Percentiles rank a stretch among this genome's conserved stretches.
phyloP scores from a whole-genome alignment of 1,139 yeast species.

The Suhomyces choctaworum region DNA sequence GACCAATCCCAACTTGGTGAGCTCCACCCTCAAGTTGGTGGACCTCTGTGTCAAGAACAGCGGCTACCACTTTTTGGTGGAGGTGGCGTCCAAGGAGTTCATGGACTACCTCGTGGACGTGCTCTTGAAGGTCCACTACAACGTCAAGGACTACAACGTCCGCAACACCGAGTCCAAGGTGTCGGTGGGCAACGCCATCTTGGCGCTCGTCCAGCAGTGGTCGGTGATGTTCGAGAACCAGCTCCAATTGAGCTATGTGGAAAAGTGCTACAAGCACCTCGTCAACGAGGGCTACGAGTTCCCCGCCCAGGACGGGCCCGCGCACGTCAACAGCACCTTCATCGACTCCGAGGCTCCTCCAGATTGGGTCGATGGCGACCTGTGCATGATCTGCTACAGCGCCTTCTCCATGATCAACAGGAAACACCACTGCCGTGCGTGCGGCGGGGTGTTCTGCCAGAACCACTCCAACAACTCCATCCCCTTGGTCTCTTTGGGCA shows the following conservation, averaged over 20 bases:
- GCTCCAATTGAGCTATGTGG: constrained; percentile 65
- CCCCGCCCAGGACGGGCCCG: constrained; percentile 49
- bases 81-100: constrained; percentile 82
- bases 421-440: constrained; percentile 94
- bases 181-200: constrained; percentile 59
- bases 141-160: constrained; percentile 30
- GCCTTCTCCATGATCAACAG: constrained; percentile 80
- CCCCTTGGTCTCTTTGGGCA: constrained; percentile 82
- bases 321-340: constrained; percentile 48
- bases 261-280: constrained; percentile 59
- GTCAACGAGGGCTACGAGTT: constrained; percentile 65
- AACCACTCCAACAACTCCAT: constrained; percentile 71
- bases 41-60: constrained; percentile 93
- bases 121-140: constrained; percentile 40
- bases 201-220: constrained; percentile 76
- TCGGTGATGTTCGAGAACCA: constrained; percentile 70
- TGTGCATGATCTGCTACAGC: constrained; percentile 90
- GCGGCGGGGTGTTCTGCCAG: constrained; percentile 94
- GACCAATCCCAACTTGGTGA: constrained; percentile 72
- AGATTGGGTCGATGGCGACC: constrained; percentile 95
- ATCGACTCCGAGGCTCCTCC: constrained; percentile 94
- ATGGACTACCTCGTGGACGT: constrained; percentile 66
- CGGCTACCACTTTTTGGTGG: constrained; percentile 80
- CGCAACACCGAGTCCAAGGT: constrained; percentile 45
- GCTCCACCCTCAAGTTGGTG: constrained; percentile 69